Base-by-base conservation (phyloP, 2,329 filamentous ascomycete species). In the Neonectria magnoliae region DNA sequence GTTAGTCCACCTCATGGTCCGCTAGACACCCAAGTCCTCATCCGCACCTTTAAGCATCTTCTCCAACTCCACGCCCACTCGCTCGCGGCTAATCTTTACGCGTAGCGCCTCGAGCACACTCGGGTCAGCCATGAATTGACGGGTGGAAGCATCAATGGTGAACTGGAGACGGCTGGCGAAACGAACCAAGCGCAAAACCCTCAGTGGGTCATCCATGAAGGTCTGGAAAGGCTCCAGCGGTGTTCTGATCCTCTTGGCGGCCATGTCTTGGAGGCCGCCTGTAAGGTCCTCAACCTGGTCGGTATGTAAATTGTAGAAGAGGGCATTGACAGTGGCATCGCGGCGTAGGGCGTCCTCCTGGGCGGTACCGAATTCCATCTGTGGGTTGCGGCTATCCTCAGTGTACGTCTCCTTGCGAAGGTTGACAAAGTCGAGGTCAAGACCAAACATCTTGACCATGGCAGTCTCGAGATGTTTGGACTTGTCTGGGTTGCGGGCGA, bases 391-490 rank as follows among this genome's bases (percentile, higher is more conserved):
- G 75, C 93, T 97, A 64, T 96, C 89, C n/a, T 93, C 90, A 1
- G 90, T 87, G 73, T 98, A 98, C 1, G 91, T 94, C 81, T 98
- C 96, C 76, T 94, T 97, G 50, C 95, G 88, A 51, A 98, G 83
- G 76, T 98, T 99, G 72, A 99, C 96, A 75, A 99, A 90, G 76
- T 99, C 95, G 52, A 98, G 87, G 75, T 98, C 95, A 53, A 97
- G 85, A 1, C 92, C 93, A 74, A 97, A 90, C 62, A 98, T 89
- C 69, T 86, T 91, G 25, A 92, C 93, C 10, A 93, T 97, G 53
- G 93, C 92, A 0, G 95, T 98, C 79, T 97, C 95, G 14, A 98
- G 87, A 76, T 98, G 93, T 81, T 98, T 98, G 20, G 94, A 97
- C 81, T 97, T 98, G 74, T 98, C 94, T 1, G 94, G 95, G 77